Evolutionary conservation across 371 early-diverging fungal genomes (phyloP), one percentile per base, ranked within the genome.

Genomic region (Actinomortierella wolfii): DNA sequence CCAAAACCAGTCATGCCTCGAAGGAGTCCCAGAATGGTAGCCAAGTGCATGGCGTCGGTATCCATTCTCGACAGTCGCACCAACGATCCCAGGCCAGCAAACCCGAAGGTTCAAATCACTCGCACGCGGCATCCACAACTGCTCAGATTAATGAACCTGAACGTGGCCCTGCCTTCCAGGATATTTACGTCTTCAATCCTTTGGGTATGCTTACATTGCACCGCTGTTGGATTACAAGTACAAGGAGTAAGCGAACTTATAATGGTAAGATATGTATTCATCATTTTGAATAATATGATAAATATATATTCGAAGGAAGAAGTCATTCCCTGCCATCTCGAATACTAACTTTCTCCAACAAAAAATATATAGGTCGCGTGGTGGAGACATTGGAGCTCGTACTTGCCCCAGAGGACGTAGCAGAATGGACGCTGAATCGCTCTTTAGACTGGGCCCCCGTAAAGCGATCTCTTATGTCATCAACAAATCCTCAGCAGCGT

Each of bases 151-250:
- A 59, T 0, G 67, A 67, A 21, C 63, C 67, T 47, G 74, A 66
- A 20, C 67, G 74, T 14, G 65, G 64, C 2, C 71, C 79, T 17
- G 85, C 85, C 21, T 83, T 82, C 56, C 83, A 83, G 51, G 86
- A 86, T 45, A 67, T 86, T 9, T 86, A 84, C 45, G 82, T 85
- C 0, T 83, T 86, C 43, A 85, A 84, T 58, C 86, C 86, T 0
- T 56, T 69, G 1, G 86, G 86, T 26, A 69, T 84, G 11, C 67
- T 86, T 18, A 86, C 86, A 2, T 55, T 86, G 3, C 85, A 84
- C 61, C 81, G 86, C 14, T 83, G 82, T 57, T 86, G 86, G 84
- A 68, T 84, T n/a, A 79, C 77, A 42, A 81, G 79, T 45, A 78
- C 73, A 4, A 71, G 78, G 2, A 78, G 78, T 40, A 79, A 79